phyloP scores from a whole-genome alignment of 2,329 filamentous ascomycete species.

The Microsporum canis region DNA sequence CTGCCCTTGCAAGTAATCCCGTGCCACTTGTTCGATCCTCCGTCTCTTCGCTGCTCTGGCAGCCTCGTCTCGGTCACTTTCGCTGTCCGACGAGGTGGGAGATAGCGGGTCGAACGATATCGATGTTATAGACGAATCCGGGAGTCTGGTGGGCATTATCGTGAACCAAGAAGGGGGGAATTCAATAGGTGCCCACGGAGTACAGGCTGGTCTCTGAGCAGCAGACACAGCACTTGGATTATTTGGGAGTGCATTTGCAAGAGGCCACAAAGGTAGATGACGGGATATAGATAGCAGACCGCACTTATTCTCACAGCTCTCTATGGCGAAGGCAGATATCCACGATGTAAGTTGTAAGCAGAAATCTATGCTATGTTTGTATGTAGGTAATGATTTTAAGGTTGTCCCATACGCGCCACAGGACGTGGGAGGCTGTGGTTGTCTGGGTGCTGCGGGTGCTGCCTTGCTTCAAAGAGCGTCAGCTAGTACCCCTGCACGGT shows the following conservation, averaged over 20 bases:
- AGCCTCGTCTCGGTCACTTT: slow-evolving; percentile 30
- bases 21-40: slow-evolving; percentile 33
- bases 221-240: slow-evolving; percentile 6
- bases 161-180: slow-evolving; percentile 11
- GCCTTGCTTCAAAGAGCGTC: neutral
- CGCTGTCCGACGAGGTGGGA: slow-evolving; percentile 18
- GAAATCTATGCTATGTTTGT: too few species aligned
- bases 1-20: slow-evolving; percentile 33
- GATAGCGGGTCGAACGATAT: slow-evolving; percentile 27
- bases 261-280: neutral
- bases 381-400: neutral
- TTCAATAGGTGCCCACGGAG: slow-evolving; percentile 13
- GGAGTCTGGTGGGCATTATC: neutral
- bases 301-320: neutral
- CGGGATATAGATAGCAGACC: neutral
- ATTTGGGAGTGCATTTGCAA: slow-evolving; percentile 9
- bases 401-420: neutral
- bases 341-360: neutral
- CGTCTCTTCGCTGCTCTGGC: slow-evolving; percentile 28
- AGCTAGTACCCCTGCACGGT: neutral
- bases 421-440: neutral
- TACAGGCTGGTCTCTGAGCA: slow-evolving; percentile 6
- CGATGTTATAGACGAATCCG: slow-evolving; percentile 15
- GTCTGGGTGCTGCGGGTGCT: neutral
- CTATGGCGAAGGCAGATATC: neutral